Conservation (phyloP, 2,329 filamentous ascomycete genomes). For the Sodiomyces alkalinus region DNA sequence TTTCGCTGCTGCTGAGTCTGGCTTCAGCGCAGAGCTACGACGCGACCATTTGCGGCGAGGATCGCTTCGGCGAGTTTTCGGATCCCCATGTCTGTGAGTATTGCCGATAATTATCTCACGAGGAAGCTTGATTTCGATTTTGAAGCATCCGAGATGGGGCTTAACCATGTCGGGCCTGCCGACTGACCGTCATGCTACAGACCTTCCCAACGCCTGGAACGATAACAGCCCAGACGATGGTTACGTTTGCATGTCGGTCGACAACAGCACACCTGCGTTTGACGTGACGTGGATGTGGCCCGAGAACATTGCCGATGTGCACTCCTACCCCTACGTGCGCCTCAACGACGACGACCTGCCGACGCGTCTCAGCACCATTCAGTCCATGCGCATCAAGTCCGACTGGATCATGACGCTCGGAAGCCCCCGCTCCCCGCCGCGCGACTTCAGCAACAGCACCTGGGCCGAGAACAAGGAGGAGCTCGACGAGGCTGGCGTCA, state of each 20-base stretch:
- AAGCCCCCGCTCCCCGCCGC: constrained; percentile 8
- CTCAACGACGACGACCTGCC: constrained; percentile 13
- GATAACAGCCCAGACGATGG: constrained; percentile 16
- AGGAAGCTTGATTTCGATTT: too few relatives aligned
- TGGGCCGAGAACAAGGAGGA: constrained; percentile 10
- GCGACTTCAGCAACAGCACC: constrained; percentile 7
- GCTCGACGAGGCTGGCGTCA: constrained; percentile 9
- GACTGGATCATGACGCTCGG: constrained; percentile 16
- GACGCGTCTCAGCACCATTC: constrained; percentile 13
- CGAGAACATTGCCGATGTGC: constrained; percentile 11
- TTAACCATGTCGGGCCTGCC: too few relatives aligned
- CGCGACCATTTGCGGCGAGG: constrained; percentile 13
- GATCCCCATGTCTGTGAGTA: constrained; percentile 10
- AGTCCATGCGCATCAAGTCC: constrained; percentile 11
- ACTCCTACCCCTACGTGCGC: constrained; percentile 19
- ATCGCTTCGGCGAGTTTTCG: constrained; percentile 11
- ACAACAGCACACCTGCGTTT: constrained; percentile 13
- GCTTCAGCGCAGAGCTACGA: constrained; percentile 11
- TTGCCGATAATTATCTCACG: not conserved
- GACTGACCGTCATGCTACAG: not conserved
- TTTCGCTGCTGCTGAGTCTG: constrained; percentile 7
- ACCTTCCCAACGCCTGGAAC: constrained; percentile 16
- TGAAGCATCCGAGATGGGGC: too few relatives aligned
- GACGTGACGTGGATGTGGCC: constrained; percentile 18
- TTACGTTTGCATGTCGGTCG: constrained; percentile 16